These are phyloP conservation scores for Sporothrix mexicana DNA, from an alignment of 2,329 filamentous ascomycete genomes.

Conservation along the genomic window DNA sequence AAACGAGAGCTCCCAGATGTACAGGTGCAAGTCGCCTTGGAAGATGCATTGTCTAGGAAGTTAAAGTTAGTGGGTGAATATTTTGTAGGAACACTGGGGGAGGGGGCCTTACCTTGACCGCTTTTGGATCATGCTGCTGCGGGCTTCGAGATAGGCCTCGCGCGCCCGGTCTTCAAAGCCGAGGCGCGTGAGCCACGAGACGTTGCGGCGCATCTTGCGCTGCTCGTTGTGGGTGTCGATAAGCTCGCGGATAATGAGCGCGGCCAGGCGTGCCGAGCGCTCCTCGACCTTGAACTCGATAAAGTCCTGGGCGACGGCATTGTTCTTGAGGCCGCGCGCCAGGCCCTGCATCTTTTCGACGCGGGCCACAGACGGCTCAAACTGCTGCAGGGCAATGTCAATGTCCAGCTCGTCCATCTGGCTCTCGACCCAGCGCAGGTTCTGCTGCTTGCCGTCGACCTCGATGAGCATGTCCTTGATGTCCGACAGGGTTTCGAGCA, in stretches of 20 bases:
- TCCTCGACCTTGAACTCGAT: slow-evolving; percentile 91
- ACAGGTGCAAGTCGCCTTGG: slow-evolving; percentile 87
- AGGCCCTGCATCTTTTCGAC: slow-evolving; percentile 86
- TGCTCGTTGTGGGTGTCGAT: slow-evolving; percentile 78
- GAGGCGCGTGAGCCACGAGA: slow-evolving; percentile 82
- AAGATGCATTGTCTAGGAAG: slow-evolving; percentile 83
- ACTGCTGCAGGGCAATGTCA: slow-evolving; percentile 87
- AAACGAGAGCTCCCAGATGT: slow-evolving; percentile 94
- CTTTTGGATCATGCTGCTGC: slow-evolving; percentile 78
- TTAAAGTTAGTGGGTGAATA: slow-evolving; percentile 33
- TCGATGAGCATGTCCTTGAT: slow-evolving; percentile 91
- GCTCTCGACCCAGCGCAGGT: slow-evolving; percentile 91
- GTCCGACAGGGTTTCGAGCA: slow-evolving; percentile 77
- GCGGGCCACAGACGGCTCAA: slow-evolving; percentile 80
- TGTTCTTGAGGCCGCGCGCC: slow-evolving; percentile 80
- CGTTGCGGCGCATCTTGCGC: slow-evolving; percentile 77
- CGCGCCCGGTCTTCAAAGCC: slow-evolving; percentile 90
- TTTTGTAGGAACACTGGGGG: background rate
- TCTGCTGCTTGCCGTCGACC: slow-evolving; percentile 95
- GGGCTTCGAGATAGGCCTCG: slow-evolving; percentile 82
- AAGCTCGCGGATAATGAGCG: slow-evolving; percentile 76
- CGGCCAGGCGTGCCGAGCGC: slow-evolving; percentile 76
- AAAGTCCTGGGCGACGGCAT: slow-evolving; percentile 85
- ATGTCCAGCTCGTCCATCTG: slow-evolving; percentile 97
- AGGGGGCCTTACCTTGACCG: slow-evolving; percentile 71